phyloP scores from a whole-genome alignment of 139 green algal genomes.

The Astrephomene gubernaculifera region DNA sequence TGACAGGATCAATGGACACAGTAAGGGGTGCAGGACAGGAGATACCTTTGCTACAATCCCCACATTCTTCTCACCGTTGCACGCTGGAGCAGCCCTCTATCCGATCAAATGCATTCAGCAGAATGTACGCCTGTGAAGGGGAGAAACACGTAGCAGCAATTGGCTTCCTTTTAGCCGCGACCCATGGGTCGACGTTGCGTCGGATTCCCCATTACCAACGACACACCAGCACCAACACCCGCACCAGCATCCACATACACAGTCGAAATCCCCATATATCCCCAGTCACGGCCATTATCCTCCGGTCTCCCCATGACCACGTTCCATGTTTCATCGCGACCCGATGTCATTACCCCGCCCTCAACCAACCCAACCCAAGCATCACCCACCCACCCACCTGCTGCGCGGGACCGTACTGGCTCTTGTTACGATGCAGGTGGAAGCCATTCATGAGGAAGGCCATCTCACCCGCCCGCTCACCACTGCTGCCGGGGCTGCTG shows the following conservation, averaged over 20 bases:
- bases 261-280: too few species aligned
- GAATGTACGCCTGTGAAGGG: constrained; percentile 49
- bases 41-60: neutral
- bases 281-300: too few species aligned
- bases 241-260: too few species aligned
- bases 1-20: neutral
- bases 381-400: constrained; percentile 22
- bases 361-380: neutral
- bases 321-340: too few species aligned
- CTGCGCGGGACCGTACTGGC: constrained; percentile 55
- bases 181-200: too few species aligned
- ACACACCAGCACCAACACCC: too few species aligned
- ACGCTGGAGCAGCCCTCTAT: constrained; percentile 21
- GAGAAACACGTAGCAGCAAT: too few species aligned
- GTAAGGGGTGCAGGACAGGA: neutral
- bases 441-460: constrained; percentile 58
- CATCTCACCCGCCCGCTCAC: neutral
- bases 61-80: neutral
- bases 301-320: too few species aligned
- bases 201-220: too few species aligned
- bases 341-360: too few species aligned
- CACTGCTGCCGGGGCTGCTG: neutral
- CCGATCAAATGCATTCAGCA: constrained; percentile 49
- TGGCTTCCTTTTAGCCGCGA: too few species aligned
- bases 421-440: constrained; percentile 45